These are phyloP conservation scores for Penicillium flavigenum DNA, from an alignment of 495 filamentous ascomycete genomes.

Conservation along the genomic window DNA sequence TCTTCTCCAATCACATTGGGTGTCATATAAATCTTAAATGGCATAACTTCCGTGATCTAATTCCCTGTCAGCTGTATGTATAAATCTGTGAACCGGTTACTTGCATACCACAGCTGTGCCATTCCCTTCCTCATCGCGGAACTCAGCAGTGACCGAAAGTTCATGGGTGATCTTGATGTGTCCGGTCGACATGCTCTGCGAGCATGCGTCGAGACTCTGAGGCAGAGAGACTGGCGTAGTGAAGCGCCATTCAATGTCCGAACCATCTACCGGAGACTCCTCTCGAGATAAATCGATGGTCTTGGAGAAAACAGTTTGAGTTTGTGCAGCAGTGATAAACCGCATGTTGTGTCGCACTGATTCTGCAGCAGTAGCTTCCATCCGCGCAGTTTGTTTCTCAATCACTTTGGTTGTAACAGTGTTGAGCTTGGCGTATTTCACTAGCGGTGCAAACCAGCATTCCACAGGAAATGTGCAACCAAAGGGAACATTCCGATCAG, in stretches of 20 bases:
- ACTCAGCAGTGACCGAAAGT: conserved; percentile 17
- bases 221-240: conserved; percentile 17
- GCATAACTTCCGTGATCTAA: conserved; percentile 20
- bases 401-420: conserved; percentile 10
- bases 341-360: conserved; percentile 15
- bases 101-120: neutral
- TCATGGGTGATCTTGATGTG: conserved; percentile 21
- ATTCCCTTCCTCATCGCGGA: conserved; percentile 2
- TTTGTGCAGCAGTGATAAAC: conserved; percentile 16
- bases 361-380: conserved; percentile 25
- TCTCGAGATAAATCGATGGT: neutral
- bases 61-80: neutral
- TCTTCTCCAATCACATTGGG: conserved; percentile 10
- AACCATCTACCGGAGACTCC: neutral
- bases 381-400: conserved; percentile 20
- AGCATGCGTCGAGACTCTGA: conserved; percentile 13
- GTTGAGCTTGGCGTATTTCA: conserved; percentile 10
- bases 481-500: conserved; percentile 18
- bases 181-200: conserved; percentile 18
- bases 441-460: conserved; percentile 19
- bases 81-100: neutral
- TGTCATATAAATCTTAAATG: conserved; percentile 24
- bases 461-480: conserved; percentile 20
- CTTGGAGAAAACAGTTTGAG: conserved; percentile 11
- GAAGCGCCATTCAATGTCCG: conserved; percentile 19